Evolutionary conservation across 2,329 filamentous ascomycete genomes (phyloP).

Genomic region (Bipolaris sorokiniana): DNA sequence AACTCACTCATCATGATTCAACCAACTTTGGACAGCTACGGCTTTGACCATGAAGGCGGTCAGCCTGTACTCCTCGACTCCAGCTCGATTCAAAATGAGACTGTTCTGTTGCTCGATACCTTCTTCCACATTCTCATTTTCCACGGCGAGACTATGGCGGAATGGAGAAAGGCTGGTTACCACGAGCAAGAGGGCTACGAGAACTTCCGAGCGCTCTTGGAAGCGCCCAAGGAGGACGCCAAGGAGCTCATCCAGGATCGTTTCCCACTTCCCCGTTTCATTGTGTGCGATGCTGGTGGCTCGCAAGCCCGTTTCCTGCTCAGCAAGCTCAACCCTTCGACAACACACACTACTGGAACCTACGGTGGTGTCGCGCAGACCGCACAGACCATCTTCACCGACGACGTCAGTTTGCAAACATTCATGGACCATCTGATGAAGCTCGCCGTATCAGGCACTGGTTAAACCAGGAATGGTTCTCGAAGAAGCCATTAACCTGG

Average conservation of each 20-base stretch:
- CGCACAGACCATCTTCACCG: slow-evolving; percentile 98
- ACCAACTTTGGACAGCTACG: slow-evolving; percentile 95
- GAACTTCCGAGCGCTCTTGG: slow-evolving; percentile 86
- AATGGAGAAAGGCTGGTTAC: slow-evolving; percentile 97
- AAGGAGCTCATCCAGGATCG: slow-evolving; percentile 97
- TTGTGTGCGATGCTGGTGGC: slow-evolving; percentile 97
- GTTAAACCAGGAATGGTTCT: slow-evolving; percentile 19
- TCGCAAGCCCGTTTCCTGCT: slow-evolving; percentile 97
- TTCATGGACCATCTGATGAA: slow-evolving; percentile 99
- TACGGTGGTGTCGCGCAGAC: slow-evolving; percentile 90
- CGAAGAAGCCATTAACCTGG: background rate
- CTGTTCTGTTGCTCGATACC: slow-evolving; percentile 92
- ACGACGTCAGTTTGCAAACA: slow-evolving; percentile 95
- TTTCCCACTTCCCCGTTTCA: slow-evolving; percentile 97
- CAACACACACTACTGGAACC: slow-evolving; percentile 90
- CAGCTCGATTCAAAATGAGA: slow-evolving; percentile 91
- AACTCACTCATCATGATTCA: slow-evolving; percentile 99
- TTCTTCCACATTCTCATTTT: slow-evolving; percentile 99
- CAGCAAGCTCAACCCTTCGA: slow-evolving; percentile 96
- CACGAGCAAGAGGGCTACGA: slow-evolving; percentile 98
- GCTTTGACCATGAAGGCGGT: slow-evolving; percentile 91
- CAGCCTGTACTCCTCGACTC: slow-evolving; percentile 95
- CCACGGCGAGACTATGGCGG: slow-evolving; percentile 96
- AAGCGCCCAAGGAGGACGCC: slow-evolving; percentile 95
- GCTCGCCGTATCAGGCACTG: slow-evolving; percentile 53